Evolutionary conservation across 495 filamentous ascomycete genomes (phyloP), one percentile per base, ranked within the genome.

Genomic region (Neurospora terricola): DNA sequence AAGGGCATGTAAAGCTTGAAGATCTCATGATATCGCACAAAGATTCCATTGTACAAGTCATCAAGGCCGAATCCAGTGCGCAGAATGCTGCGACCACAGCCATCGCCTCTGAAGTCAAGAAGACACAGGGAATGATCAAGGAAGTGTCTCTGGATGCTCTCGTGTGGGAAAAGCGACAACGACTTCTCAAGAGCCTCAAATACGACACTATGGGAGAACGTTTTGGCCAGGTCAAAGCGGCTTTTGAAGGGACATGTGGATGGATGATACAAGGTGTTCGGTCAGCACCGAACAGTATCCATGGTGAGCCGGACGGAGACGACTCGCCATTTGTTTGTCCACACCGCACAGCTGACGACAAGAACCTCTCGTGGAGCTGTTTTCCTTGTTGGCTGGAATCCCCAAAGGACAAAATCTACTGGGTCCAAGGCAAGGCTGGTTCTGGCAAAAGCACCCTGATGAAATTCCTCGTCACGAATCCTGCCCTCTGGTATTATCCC

Each of bases 361-460:
- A 21, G 9, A 11, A 5, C 0, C 12, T 34, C 3, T 69, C 11
- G 0, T 79, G 76, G 79, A 43, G 69, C 11, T 76, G 76, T 54
- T 84, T 85, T 72, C 42, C 38, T 6, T 70, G 78, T 14, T 84
- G 83, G 83, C 73, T 84, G 0, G 69, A 78, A 75, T 69, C 34
- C 18, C 73, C 70, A 5, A 0, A 12, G 1, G n/a, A 73, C 34
- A 75, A 76, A 9, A 59, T 81, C 0, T 86, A 81, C 73, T 84
- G 82, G 81, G 75, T 86, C 9, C 74, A 69, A 16, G 84, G 84
- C 2, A 86, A 84, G 73, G 72, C 84, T 23, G 84, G 83, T 11
- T 79, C 79, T 2, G 84, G 84, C 0, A 86, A 86, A 71, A 84
- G 82, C 40, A 86, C 84, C 0, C 62, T 85, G 14, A 81, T 85